Evolutionary conservation across 2,329 filamentous ascomycete genomes (phyloP), one percentile per base, ranked within the genome.

Genomic region (Epichloe brachyelytri): DNA sequence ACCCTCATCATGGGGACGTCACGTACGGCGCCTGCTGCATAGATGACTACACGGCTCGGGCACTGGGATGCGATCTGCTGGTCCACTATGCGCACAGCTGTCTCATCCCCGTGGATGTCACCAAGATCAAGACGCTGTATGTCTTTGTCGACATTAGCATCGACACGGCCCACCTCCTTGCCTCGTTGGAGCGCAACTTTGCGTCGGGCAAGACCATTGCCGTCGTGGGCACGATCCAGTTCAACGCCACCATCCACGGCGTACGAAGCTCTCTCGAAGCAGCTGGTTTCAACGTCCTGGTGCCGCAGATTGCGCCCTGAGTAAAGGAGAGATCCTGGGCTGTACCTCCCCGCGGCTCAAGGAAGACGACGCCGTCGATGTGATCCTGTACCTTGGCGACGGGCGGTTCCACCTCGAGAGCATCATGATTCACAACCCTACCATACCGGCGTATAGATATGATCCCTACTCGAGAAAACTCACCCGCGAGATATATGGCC

Each of bases 21-120:
- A 98, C 93, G 1, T 98, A 98, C 66, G 93, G 93, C 56, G 93
- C 93, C 20, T 98, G 93, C 73, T 98, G 93, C 64, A 96, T 98
- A 60, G 93, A 98, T 65, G 93, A 98, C 70, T 98, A 94, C 70
- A 98, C 93, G 0, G 94, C 93, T 1, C 77, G 91, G 43, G 93
- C 94, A 0, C 77, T 98, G 20, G 93, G 89, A 2, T 98, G 93
- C 65, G 93, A 98, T 60, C 73, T 98, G 6, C 76, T 98, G 10
- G 87, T 98, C 1, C 93, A 98, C 70, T 98, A 98, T 64, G 93
- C 93, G 1, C 93, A 98, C 70, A 94, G 87, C 64, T 98, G 93
- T 61, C 76, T 98, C 55, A 95, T 98, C 58, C 93, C 93, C 0
- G 89, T 97, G 11, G 91, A 95, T 58, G 87, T 97, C 14, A 98